Evolutionary conservation across 805 yeast genomes (phyloP).

Genomic region (Debaryomyces hansenii): DNA sequence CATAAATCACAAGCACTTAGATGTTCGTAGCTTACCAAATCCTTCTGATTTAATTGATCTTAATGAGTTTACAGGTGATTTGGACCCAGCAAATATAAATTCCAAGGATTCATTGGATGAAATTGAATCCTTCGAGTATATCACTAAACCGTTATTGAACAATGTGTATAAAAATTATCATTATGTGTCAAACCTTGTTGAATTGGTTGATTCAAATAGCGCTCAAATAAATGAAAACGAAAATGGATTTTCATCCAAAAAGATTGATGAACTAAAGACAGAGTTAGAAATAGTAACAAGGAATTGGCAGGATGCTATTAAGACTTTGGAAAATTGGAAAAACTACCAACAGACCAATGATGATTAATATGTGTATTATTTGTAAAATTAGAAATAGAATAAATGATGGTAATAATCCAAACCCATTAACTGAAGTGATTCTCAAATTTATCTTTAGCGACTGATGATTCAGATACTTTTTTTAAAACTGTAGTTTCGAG

Average conservation of each 20-base stretch:
- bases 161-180: conserved; percentile 37
- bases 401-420: neutral
- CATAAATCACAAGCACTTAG: conserved; percentile 10
- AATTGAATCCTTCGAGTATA: conserved; percentile 34
- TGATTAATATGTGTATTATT: neutral
- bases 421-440: neutral
- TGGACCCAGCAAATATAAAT: conserved; percentile 11
- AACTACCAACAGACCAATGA: conserved; percentile 9
- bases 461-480: conserved; percentile 7
- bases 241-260: conserved; percentile 7
- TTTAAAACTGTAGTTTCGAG: conserved; percentile 31
- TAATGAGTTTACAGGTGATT: conserved; percentile 2
- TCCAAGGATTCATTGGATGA: conserved; percentile 21
- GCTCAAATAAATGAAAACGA: conserved; percentile 8
- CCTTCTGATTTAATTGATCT: conserved; percentile 35
- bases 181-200: conserved; percentile 18
- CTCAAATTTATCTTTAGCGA: neutral
- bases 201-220: conserved; percentile 7
- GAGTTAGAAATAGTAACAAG: conserved; percentile 32
- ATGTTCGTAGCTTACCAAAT: conserved; percentile 17
- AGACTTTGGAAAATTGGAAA: conserved; percentile 41
- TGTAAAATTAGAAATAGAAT: neutral
- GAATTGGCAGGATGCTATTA: conserved; percentile 42
- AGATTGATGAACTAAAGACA: conserved; percentile 22
- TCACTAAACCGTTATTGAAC: conserved; percentile 34